These are phyloP conservation scores for Colletotrichum chrysophilum DNA, from an alignment of 2,329 filamentous ascomycete species.

Conservation along the genomic window DNA sequence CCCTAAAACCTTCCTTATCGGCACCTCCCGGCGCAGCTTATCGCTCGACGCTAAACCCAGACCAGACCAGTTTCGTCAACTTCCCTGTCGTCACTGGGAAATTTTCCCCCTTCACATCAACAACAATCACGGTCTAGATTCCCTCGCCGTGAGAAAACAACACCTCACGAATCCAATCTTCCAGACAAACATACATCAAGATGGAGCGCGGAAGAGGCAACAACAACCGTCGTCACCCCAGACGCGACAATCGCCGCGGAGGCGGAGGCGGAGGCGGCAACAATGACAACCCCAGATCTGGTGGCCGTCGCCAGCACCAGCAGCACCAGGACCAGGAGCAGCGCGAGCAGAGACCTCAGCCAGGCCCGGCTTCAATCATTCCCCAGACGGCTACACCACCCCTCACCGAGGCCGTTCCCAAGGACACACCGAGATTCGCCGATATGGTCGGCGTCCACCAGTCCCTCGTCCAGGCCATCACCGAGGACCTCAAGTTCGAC, in stretches of 20 bases:
- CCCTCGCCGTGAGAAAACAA: background rate
- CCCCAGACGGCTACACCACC: slow-evolving; percentile 31
- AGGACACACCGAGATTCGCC: slow-evolving; percentile 51
- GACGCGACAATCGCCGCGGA: background rate
- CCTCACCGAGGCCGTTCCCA: slow-evolving; percentile 41
- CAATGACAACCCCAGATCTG: background rate
- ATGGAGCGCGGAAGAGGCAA: slow-evolving; percentile 14
- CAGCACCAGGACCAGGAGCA: background rate
- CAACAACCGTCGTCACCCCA: background rate
- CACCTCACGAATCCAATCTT: background rate
- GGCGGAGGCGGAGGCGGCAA: background rate
- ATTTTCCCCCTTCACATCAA: slow-evolving; percentile 12
- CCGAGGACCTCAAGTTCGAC: slow-evolving; percentile 53
- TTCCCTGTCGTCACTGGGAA: slow-evolving; percentile 5
- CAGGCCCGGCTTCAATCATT: background rate
- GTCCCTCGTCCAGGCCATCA: slow-evolving; percentile 51
- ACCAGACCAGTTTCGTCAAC: slow-evolving; percentile 1
- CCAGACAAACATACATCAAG: background rate
- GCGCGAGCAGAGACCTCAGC: background rate
- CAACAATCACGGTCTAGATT: background rate
- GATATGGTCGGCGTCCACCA: slow-evolving; percentile 51
- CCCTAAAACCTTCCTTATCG: slow-evolving; percentile 6
- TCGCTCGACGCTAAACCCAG: background rate
- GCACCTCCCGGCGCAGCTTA: background rate
- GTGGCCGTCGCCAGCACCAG: background rate